phyloP scores from a whole-genome alignment of 192 early-diverging fungal genomes.

The Neocallimastix lanati region DNA sequence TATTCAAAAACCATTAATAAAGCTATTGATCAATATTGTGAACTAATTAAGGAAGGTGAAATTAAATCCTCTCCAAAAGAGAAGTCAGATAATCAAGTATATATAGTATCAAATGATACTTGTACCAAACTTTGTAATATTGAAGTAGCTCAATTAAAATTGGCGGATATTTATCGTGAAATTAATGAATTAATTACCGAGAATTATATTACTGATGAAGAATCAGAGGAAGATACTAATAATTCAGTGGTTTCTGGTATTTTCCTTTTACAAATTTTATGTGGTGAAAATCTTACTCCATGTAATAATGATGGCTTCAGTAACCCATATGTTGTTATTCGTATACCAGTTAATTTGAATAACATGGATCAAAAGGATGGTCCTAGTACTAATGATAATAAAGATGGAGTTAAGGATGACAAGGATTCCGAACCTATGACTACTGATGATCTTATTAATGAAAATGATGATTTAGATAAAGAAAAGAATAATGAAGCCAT shows the following conservation, averaged over 20 bases:
- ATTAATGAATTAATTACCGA: constrained; percentile 17
- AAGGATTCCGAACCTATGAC: not conserved
- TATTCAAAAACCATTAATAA: constrained; percentile 25
- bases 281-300: constrained; percentile 34
- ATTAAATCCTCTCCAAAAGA: constrained; percentile 8
- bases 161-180: constrained; percentile 25
- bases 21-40: constrained; percentile 37
- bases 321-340: constrained; percentile 25
- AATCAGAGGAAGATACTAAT: not conserved
- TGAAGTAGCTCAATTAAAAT: constrained; percentile 25
- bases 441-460: not conserved
- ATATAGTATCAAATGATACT: constrained; percentile 13
- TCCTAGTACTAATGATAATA: not conserved
- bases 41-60: constrained; percentile 26
- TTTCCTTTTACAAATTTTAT: constrained; percentile 13
- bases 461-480: not conserved
- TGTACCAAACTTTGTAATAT: constrained; percentile 40
- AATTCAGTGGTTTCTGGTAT: constrained; percentile 3
- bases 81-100: not conserved
- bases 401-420: not conserved
- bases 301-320: constrained; percentile 25
- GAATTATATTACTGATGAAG: not conserved
- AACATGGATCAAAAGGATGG: not conserved
- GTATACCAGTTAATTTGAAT: constrained; percentile 29
- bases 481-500: not conserved